Conservation (phyloP, 768 basidiomycete genomes). For the Paxillus rubicundulus region DNA sequence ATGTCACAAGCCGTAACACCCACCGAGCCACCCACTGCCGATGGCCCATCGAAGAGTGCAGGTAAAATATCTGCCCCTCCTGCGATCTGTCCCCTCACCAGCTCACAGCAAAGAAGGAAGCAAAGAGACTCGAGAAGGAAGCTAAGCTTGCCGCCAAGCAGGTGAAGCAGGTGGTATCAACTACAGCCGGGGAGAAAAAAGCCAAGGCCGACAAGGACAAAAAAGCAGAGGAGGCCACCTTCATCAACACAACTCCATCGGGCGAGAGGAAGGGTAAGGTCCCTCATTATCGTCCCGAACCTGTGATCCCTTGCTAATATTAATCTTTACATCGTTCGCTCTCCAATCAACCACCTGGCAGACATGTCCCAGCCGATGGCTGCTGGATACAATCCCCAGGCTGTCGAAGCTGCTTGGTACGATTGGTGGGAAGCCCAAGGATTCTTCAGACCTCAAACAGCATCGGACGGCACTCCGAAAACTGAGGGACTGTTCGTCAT, state of each 20-base stretch:
- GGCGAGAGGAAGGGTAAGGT: slow-evolving; percentile 91
- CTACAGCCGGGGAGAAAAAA: slow-evolving; percentile 60
- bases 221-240: slow-evolving; percentile 66
- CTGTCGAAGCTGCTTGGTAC: slow-evolving; percentile 95
- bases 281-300: neutral
- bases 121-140: slow-evolving; percentile 76
- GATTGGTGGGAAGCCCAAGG: slow-evolving; percentile 95
- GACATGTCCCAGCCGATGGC: slow-evolving; percentile 88
- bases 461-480: slow-evolving; percentile 54
- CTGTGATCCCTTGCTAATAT: neutral
- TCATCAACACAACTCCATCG: slow-evolving; percentile 84
- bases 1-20: slow-evolving; percentile 6
- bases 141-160: slow-evolving; percentile 73
- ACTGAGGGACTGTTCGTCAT: slow-evolving; percentile 78
- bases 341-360: slow-evolving; percentile 25
- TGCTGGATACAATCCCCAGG: slow-evolving; percentile 91
- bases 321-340: neutral
- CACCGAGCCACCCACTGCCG: neutral
- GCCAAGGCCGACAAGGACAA: slow-evolving; percentile 72
- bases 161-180: slow-evolving; percentile 38
- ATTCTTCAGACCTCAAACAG: slow-evolving; percentile 79
- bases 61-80: slow-evolving; percentile 25
- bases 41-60: slow-evolving; percentile 38
- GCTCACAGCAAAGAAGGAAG: slow-evolving; percentile 74
- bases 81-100: slow-evolving; percentile 1